A percentile compares a stretch with the other conserved stretches of the same genome.
Evolutionary conservation across 73 alveolate genomes (phyloP).

Genomic region (Paraurostyla sp.): DNA sequence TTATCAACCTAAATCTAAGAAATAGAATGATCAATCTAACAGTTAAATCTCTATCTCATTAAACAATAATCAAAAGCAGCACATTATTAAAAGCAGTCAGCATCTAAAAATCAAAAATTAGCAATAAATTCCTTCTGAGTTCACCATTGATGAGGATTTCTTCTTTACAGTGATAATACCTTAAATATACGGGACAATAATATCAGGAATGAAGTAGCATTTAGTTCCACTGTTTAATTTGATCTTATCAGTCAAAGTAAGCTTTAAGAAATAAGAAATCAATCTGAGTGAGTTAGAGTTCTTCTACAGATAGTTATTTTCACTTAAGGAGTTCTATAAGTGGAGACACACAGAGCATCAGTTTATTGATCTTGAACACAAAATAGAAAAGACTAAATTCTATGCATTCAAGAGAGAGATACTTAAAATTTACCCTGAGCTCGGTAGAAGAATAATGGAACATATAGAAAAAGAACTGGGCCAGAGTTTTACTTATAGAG

Average conservation of each 20-base stretch:
- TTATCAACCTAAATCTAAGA: not conserved
- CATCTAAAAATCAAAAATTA: too few relatives aligned
- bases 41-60: not conserved
- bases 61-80: too few relatives aligned
- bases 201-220: constrained; percentile 50
- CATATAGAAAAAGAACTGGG: constrained; percentile 34
- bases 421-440: constrained; percentile 52
- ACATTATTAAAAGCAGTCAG: too few relatives aligned
- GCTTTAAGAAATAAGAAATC: constrained; percentile 47
- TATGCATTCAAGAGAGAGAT: constrained; percentile 52
- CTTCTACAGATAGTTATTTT: constrained; percentile 48
- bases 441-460: constrained; percentile 39
- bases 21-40: constrained; percentile 10
- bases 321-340: constrained; percentile 25
- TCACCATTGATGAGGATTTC: constrained; percentile 69
- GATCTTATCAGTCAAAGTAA: constrained; percentile 25
- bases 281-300: constrained; percentile 50
- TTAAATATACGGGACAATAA: constrained; percentile 18
- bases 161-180: constrained; percentile 56
- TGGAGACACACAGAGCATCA: constrained; percentile 64
- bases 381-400: constrained; percentile 53
- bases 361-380: constrained; percentile 21
- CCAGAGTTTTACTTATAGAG: not conserved
- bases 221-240: constrained; percentile 59
- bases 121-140: too few relatives aligned